Percentiles rank a stretch among this genome's conserved stretches.
Conservation (phyloP, 768 basidiomycete genomes). For the Auricularia sp. region DNA sequence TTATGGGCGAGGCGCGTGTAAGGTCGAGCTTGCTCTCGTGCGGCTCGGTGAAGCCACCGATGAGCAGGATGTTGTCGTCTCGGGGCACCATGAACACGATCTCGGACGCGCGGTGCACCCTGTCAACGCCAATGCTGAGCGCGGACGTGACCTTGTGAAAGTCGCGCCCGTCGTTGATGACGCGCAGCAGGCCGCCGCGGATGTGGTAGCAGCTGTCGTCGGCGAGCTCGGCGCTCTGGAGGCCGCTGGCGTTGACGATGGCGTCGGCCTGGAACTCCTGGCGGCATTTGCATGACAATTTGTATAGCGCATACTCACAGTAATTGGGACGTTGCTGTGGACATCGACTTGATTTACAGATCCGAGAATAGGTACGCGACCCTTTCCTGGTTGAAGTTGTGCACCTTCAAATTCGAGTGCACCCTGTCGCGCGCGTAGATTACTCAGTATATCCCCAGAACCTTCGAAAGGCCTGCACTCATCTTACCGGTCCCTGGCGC, state of each 20-base stretch:
- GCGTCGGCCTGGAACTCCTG: constrained; percentile 20
- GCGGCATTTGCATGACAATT: constrained; percentile 93
- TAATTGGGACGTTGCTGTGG: constrained; percentile 99
- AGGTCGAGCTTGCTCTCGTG: constrained; percentile 18
- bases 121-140: constrained; percentile 25
- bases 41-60: constrained; percentile 24
- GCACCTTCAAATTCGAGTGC: constrained; percentile 63
- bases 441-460: no score
- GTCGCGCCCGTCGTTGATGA: constrained; percentile 27
- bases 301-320: constrained; percentile 82
- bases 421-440: constrained; percentile 96
- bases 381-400: constrained; percentile 93
- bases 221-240: constrained; percentile 23
- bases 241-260: constrained; percentile 30
- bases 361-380: constrained; percentile 89
- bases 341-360: constrained; percentile 87
- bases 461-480: no score
- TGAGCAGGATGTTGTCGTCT: constrained; percentile 27
- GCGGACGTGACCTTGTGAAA: constrained; percentile 27
- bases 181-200: constrained; percentile 28
- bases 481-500: no score
- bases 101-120: constrained; percentile 21
- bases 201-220: constrained; percentile 27
- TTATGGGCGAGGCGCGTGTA: constrained; percentile 20
- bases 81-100: constrained; percentile 29